phyloP scores from a whole-genome alignment of 2,329 filamentous ascomycete genomes.

The Alternaria sp. region DNA sequence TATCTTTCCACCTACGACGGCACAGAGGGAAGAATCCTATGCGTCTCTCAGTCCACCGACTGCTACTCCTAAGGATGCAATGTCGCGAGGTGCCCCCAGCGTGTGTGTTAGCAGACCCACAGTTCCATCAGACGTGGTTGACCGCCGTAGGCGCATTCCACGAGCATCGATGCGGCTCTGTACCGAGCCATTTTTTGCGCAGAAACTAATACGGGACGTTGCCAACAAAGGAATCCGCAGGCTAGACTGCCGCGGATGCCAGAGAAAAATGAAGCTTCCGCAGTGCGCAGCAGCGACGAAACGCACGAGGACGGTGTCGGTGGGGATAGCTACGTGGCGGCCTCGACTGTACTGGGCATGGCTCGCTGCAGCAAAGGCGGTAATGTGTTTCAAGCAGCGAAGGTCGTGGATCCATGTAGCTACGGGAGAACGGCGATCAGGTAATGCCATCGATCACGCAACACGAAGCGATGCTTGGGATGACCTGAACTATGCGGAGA shows the following conservation, averaged over 20 bases:
- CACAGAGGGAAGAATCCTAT: conserved; percentile 6
- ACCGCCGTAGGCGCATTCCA: conserved; percentile 8
- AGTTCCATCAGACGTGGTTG: conserved; percentile 13
- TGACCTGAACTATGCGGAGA: neutral
- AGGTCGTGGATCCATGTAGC: conserved; percentile 3
- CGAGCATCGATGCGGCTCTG: conserved; percentile 4
- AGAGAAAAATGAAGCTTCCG: conserved; percentile 9
- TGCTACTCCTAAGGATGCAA: neutral
- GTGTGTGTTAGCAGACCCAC: conserved; percentile 13
- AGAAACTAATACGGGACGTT: conserved; percentile 3
- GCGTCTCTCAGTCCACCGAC: conserved; percentile 4
- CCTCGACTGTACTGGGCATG: conserved; percentile 11
- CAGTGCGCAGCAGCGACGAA: conserved; percentile 1
- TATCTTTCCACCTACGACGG: conserved; percentile 5
- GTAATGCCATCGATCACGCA: neutral
- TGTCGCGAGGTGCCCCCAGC: conserved; percentile 10
- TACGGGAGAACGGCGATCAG: conserved; percentile 5
- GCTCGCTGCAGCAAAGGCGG: conserved; percentile 4
- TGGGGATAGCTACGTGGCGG: conserved; percentile 14
- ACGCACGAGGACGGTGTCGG: conserved; percentile 7
- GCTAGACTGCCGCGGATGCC: neutral
- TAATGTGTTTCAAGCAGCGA: conserved; percentile 2
- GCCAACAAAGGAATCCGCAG: conserved; percentile 13
- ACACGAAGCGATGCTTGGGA: neutral
- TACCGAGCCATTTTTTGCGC: conserved; percentile 4